Evolutionary conservation across 257 asterid species (phyloP).

Genomic region (Avicennia marina): DNA sequence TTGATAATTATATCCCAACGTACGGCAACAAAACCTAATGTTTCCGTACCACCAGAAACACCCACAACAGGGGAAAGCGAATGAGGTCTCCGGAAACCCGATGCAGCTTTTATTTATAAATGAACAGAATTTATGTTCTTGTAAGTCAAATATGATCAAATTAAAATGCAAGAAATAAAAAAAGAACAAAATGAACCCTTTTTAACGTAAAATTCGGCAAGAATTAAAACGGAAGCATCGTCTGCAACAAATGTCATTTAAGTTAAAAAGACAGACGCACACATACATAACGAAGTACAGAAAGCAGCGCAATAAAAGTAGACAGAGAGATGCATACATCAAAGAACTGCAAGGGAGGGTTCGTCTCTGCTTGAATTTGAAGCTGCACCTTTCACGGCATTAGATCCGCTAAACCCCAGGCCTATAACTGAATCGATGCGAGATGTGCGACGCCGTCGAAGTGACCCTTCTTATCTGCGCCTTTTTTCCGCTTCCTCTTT

Average conservation of each 20-base stretch:
- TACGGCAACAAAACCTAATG: no score
- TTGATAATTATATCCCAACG: no score
- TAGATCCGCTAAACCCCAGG: conserved; percentile 1
- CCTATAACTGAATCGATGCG: neutral
- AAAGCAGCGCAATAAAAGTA: neutral
- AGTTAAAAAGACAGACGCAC: neutral
- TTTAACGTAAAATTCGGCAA: neutral
- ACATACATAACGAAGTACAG: neutral
- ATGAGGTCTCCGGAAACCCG: no score
- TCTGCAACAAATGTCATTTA: neutral
- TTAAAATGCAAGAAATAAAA: neutral
- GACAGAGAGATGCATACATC: neutral
- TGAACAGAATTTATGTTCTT: no score
- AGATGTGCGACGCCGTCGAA: no score
- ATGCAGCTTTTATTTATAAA: no score
- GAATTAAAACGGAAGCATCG: neutral
- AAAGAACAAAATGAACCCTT: neutral
- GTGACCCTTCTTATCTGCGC: neutral
- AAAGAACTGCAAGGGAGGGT: neutral
- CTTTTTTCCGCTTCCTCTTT: neutral
- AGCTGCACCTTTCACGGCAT: neutral
- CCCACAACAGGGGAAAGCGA: no score
- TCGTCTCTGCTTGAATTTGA: neutral
- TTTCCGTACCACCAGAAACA: no score
- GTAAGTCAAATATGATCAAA: no score